Evolutionary conservation across 345 rosid species (phyloP).

Genomic region (Eucalyptus pumila): DNA sequence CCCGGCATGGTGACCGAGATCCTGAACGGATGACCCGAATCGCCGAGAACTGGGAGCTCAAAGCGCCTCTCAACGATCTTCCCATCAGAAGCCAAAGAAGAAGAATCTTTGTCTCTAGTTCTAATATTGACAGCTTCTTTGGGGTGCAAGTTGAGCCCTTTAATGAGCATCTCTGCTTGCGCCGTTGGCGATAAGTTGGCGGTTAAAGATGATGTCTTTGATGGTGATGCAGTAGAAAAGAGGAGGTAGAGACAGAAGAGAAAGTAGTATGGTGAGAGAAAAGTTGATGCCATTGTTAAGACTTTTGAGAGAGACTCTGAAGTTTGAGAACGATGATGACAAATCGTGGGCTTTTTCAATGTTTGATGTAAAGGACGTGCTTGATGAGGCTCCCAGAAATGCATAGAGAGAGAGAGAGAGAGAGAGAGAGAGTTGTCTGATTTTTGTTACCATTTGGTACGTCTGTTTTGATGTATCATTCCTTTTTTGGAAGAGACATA

Average conservation of each 20-base stretch:
- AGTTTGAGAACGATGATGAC: not conserved
- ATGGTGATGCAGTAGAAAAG: not conserved
- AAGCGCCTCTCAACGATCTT: slow-evolving; percentile 17
- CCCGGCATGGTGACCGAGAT: slow-evolving; percentile 76
- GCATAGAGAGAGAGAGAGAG: not conserved
- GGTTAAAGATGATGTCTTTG: not conserved
- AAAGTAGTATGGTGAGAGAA: not conserved
- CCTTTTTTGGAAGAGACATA: not conserved
- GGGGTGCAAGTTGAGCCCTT: slow-evolving; percentile 45
- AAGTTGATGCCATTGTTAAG: not conserved
- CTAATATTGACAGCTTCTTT: slow-evolving; percentile 9
- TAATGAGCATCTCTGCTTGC: slow-evolving; percentile 40
- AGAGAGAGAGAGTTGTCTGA: not conserved
- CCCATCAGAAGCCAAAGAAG: not conserved
- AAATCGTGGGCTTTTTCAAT: not conserved
- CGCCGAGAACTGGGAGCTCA: slow-evolving; percentile 6
- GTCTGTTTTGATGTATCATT: not conserved
- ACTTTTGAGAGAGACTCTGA: not conserved
- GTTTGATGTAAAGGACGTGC: not conserved
- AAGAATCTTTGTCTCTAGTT: not conserved
- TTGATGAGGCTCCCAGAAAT: not conserved
- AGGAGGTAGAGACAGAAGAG: not conserved
- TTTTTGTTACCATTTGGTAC: not conserved
- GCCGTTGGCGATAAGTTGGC: slow-evolving; percentile 1
- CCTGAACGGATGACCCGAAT: slow-evolving; percentile 29